Evolutionary conservation across 805 yeast species (phyloP).

Genomic region (Wickerhamiella lipophila): DNA sequence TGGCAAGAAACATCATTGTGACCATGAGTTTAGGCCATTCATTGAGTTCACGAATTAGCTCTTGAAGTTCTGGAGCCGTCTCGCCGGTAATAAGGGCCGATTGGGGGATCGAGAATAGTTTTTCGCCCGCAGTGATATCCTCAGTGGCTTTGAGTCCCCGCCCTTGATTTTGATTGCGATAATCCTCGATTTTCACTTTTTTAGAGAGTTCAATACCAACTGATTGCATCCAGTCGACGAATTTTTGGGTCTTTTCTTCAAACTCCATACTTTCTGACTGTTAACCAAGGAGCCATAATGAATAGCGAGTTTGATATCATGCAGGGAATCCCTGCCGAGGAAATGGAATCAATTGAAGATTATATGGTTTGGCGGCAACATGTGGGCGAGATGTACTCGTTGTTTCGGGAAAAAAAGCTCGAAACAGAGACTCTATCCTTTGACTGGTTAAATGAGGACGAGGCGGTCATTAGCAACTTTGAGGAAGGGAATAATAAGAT

Average conservation of each 20-base stretch:
- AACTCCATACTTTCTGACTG: not conserved
- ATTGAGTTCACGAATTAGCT: conserved; percentile 27
- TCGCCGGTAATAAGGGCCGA: conserved; percentile 43
- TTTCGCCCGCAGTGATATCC: conserved; percentile 50
- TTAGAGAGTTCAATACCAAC: conserved; percentile 40
- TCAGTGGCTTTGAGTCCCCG: conserved; percentile 59
- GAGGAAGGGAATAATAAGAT: not conserved
- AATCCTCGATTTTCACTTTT: conserved; percentile 49
- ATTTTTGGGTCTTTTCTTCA: conserved; percentile 22
- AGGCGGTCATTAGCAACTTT: conserved; percentile 1
- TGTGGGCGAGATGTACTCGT: conserved; percentile 63
- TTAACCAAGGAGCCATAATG: not conserved
- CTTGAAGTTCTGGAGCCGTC: conserved; percentile 33
- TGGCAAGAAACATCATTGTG: conserved; percentile 49
- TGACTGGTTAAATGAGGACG: conserved; percentile 47
- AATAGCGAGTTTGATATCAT: not conserved
- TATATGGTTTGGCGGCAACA: conserved; percentile 66
- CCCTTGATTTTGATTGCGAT: conserved; percentile 51
- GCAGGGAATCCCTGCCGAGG: not conserved
- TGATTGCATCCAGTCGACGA: conserved; percentile 35
- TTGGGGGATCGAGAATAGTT: conserved; percentile 58
- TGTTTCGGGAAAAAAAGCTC: conserved; percentile 53
- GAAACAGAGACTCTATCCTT: conserved; percentile 62
- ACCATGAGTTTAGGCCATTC: conserved; percentile 75
- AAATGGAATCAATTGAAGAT: conserved; percentile 17